Evolutionary conservation across 2,329 filamentous ascomycete genomes (phyloP).

Genomic region (Remersonia thermophila): DNA sequence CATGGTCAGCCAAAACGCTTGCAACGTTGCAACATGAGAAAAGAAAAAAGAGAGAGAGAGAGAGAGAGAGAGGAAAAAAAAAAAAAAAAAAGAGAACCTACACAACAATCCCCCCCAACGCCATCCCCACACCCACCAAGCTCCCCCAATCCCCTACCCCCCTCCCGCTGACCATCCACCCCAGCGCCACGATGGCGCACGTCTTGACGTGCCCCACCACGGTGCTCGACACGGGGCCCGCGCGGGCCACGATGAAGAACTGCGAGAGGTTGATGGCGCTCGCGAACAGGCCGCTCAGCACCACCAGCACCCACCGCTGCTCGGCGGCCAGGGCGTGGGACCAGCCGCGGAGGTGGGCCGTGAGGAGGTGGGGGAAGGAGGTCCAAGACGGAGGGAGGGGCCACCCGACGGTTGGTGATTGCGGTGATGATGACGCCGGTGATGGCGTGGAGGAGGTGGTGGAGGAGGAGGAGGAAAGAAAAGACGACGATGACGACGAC

Average conservation of each 20-base stretch:
- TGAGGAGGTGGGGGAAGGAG: no score
- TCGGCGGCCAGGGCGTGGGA: no score
- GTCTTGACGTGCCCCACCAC: slow-evolving; percentile 57
- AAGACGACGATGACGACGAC: neutral
- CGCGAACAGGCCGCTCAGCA: slow-evolving; percentile 49
- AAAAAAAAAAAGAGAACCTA: slow-evolving; percentile 28
- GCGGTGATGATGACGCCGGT: neutral
- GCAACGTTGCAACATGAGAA: neutral
- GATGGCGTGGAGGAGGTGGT: no score
- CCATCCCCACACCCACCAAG: slow-evolving; percentile 41
- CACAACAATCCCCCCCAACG: slow-evolving; percentile 44
- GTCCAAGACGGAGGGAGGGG: slow-evolving; percentile 21
- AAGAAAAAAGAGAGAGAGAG: slow-evolving; percentile 21
- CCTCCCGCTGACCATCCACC: slow-evolving; percentile 46
- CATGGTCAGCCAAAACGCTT: neutral
- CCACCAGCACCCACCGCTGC: slow-evolving; percentile 31
- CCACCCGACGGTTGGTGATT: no score
- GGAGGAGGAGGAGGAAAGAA: no score
- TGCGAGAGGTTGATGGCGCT: slow-evolving; percentile 53
- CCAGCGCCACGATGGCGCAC: slow-evolving; percentile 50
- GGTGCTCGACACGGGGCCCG: slow-evolving; percentile 51
- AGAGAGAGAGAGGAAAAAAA: slow-evolving; percentile 23
- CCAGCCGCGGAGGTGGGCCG: no score
- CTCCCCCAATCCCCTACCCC: slow-evolving; percentile 43
- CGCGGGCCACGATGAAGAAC: slow-evolving; percentile 50